Percentiles rank a stretch among this genome's conserved stretches.
These are phyloP conservation scores for Lactarius quietus DNA, from an alignment of 768 basidiomycete genomes.

Conservation along the genomic window DNA sequence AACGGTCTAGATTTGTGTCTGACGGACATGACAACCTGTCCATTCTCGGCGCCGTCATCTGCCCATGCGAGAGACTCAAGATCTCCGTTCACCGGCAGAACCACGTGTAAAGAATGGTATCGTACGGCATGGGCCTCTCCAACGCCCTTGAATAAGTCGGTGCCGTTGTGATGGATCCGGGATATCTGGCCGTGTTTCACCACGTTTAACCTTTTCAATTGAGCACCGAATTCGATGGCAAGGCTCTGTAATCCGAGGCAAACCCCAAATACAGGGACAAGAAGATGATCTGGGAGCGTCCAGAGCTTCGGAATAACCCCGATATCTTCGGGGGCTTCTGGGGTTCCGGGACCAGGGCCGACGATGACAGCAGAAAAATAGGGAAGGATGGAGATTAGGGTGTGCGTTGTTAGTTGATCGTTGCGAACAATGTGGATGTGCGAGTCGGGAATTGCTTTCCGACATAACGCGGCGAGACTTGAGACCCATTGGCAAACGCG, in stretches of 20 bases:
- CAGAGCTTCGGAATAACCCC: constrained; percentile 70
- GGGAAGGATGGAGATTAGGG: constrained; percentile 50
- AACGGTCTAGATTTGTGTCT: constrained; percentile 64
- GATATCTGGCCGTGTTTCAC: constrained; percentile 85
- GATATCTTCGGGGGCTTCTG: constrained; percentile 55
- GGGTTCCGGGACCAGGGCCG: constrained; percentile 81
- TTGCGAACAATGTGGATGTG: constrained; percentile 71
- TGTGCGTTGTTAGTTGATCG: constrained; percentile 49
- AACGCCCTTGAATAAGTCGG: constrained; percentile 59
- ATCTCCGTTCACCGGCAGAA: constrained; percentile 42
- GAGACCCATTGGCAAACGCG: background rate
- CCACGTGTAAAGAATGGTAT: constrained; percentile 75
- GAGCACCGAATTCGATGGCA: constrained; percentile 59
- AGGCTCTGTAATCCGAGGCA: constrained; percentile 82
- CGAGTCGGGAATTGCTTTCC: constrained; percentile 56
- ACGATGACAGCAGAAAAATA: constrained; percentile 69
- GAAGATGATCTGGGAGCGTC: constrained; percentile 48
- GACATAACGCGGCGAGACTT: constrained; percentile 72
- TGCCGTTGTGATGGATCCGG: constrained; percentile 51
- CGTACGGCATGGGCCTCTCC: constrained; percentile 58
- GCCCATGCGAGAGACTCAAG: constrained; percentile 72
- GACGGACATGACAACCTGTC: constrained; percentile 69
- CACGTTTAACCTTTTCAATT: constrained; percentile 51
- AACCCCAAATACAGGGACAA: constrained; percentile 77
- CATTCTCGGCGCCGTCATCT: constrained; percentile 63